Evolutionary conservation across 352 stramenopile species (phyloP), one percentile per base, ranked within the genome.

Genomic region (Peronospora farinosa): DNA sequence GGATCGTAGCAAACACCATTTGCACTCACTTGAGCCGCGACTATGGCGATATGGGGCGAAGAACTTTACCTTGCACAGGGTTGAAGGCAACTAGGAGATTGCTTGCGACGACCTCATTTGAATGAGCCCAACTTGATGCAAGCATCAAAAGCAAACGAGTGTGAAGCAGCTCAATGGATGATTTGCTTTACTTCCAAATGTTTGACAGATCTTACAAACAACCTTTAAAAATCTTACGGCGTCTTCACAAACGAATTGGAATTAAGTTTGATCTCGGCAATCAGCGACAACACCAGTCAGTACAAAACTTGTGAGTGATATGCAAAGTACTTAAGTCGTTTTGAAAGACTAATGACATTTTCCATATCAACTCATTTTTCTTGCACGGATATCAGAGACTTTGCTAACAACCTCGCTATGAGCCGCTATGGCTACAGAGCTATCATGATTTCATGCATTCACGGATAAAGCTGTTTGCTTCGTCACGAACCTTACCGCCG

Each of bases 1-100:
- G 75, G 75, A 58, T 87, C 75, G 48, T 77, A 87, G 64, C 75
- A 87, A 13, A 87, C 69, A 30, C 75, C 73, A 15, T 78, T 74
- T 27, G 71, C 75, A 28, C 55, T 61, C 28, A 69, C 71, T 42
- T 55, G 52, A 44, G 62, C 45, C 21, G 42, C 43, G 8, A 71
- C 2, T 32, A 56, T 39, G 13, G 55, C 40, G 36, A 71, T 46
- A 39, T 19, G 49, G 63, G 5, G 57, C 30, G 27, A 65, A 61
- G 19, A 57, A 57, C 54, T 80, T 81, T 63, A 79, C 78, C 19
- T 17, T 40, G 36, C 56, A 40, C 38, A 30, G 16, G 31, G 30
- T 38, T 48, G 40, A 51, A 47, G 10, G 55, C 46, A 58, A 65
- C 13, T 69, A 27, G 44, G 42, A 46, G 52, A 69, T 40, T 50